Conservation (phyloP, 2,329 filamentous ascomycete genomes). For the Aspergillus fischeri region DNA sequence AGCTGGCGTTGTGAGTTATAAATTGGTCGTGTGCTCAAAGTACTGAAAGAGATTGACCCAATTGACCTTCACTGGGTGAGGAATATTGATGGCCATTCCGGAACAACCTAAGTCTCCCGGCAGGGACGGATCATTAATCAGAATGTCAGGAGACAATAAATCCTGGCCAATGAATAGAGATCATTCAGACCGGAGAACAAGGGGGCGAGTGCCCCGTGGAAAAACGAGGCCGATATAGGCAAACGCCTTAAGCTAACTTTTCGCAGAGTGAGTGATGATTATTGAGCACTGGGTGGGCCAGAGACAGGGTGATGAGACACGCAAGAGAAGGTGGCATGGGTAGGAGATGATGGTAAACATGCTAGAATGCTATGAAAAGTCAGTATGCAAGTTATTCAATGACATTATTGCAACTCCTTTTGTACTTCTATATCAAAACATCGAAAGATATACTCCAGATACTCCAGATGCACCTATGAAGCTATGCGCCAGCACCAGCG, state of each 20-base stretch:
- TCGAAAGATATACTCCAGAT: background rate
- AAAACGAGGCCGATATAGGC: background rate
- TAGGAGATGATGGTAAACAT: background rate
- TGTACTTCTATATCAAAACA: background rate
- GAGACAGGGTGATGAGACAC: background rate
- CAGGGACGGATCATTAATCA: background rate
- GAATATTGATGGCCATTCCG: background rate
- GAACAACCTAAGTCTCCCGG: background rate
- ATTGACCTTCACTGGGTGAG: background rate
- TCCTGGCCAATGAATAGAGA: background rate
- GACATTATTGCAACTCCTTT: background rate
- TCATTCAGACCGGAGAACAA: background rate
- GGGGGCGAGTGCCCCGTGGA: background rate
- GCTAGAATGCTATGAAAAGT: too few species aligned
- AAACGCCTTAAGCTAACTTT: background rate
- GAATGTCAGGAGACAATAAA: background rate
- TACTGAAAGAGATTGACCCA: background rate
- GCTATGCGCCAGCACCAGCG: conserved; percentile 13
- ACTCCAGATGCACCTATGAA: conserved; percentile 3
- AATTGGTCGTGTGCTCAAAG: background rate
- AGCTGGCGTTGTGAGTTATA: background rate
- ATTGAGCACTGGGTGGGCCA: background rate
- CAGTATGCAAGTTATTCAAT: background rate
- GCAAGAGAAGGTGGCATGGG: background rate
- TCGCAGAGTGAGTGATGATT: background rate